Evolutionary conservation across 345 rosid genomes (phyloP).

Genomic region (Populus euphratica): DNA sequence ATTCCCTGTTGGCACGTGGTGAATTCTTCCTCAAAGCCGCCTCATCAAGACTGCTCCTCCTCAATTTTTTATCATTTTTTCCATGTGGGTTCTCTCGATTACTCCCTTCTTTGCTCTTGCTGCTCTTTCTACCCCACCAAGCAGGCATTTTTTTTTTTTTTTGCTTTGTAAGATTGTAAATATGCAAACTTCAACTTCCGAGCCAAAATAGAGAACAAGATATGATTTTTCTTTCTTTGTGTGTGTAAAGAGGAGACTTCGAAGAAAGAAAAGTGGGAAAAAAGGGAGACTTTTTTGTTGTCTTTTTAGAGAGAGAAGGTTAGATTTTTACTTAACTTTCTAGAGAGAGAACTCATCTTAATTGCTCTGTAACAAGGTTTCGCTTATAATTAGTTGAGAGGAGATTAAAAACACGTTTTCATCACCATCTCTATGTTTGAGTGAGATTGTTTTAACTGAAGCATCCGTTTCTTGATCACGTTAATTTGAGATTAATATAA

Average conservation of each 20-base stretch:
- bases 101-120: constrained; percentile 53
- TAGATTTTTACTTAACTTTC: not conserved
- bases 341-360: not conserved
- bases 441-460: too few species aligned
- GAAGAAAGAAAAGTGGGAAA: constrained; percentile 1
- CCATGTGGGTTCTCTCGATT: constrained; percentile 14
- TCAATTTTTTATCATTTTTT: constrained; percentile 18
- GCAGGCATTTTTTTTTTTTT: constrained; percentile 51
- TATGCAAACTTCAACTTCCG: not conserved
- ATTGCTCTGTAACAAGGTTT: too few species aligned
- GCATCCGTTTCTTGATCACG: too few species aligned
- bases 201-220: not conserved
- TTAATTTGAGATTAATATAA: too few species aligned
- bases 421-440: too few species aligned
- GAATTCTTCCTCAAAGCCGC: constrained; percentile 34
- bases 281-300: not conserved
- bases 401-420: too few species aligned
- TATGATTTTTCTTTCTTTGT: not conserved
- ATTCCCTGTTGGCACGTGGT: constrained; percentile 51
- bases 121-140: constrained; percentile 70
- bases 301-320: not conserved
- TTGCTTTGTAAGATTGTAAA: not conserved
- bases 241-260: constrained; percentile 5
- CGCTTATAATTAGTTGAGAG: too few species aligned
- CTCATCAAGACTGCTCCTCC: constrained; percentile 39